A percentile compares a stretch with the other conserved stretches of the same genome.
These are phyloP conservation scores for Chlamydomonas eustigma DNA, from an alignment of 139 green algal genomes.

Conservation along the genomic window DNA sequence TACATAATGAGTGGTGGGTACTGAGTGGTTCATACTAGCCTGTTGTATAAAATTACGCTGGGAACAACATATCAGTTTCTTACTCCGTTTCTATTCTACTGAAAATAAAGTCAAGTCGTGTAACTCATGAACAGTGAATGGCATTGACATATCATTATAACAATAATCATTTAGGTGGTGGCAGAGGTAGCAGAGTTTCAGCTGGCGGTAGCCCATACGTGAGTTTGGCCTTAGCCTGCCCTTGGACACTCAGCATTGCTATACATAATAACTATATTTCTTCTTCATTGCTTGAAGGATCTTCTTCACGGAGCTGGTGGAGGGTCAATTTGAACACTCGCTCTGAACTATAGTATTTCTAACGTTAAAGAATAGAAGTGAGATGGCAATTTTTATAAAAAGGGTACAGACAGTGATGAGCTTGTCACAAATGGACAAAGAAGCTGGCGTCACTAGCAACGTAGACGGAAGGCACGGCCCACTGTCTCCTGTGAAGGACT, in stretches of 20 bases:
- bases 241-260: not conserved
- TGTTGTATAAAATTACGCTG: no score
- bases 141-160: not conserved
- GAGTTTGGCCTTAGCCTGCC: not conserved
- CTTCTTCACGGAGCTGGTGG: slow-evolving; percentile 3
- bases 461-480: not conserved
- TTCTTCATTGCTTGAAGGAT: not conserved
- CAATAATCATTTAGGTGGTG: not conserved
- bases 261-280: not conserved
- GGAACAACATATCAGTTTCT: no score
- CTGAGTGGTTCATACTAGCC: no score
- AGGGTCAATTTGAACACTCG: not conserved
- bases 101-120: not conserved
- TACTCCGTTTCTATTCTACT: not conserved
- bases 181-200: not conserved
- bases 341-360: not conserved
- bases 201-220: slow-evolving; percentile 1
- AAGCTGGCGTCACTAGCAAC: not conserved
- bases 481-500: not conserved
- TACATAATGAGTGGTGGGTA: not conserved
- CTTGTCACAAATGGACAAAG: slow-evolving; percentile 7
- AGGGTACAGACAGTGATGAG: slow-evolving; percentile 1
- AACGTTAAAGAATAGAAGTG: not conserved
- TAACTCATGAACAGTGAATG: not conserved
- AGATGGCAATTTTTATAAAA: slow-evolving; percentile 7